phyloP scores from a whole-genome alignment of 495 filamentous ascomycete species.

The Podospora appendiculata region DNA sequence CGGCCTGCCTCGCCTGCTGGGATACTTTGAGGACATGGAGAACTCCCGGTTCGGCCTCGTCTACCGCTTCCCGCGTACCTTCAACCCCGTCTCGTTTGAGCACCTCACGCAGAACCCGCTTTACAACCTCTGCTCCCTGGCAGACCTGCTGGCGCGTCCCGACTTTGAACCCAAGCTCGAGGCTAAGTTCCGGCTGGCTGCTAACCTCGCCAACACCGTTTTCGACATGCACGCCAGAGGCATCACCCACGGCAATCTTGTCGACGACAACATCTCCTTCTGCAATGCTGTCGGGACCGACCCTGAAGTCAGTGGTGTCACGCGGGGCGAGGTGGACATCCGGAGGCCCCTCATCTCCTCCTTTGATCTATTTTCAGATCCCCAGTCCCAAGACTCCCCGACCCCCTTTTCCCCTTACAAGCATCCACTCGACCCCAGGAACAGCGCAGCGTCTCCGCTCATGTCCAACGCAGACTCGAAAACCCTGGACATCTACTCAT shows the following conservation, averaged over 20 bases:
- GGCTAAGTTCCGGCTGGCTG: constrained; percentile 75
- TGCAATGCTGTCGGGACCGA: constrained; percentile 46
- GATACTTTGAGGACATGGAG: constrained; percentile 77
- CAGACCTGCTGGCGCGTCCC: constrained; percentile 42
- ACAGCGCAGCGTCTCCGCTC: constrained; percentile 43
- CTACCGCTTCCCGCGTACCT: constrained; percentile 68
- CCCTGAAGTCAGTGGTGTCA: constrained; percentile 28
- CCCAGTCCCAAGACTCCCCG: constrained; percentile 32
- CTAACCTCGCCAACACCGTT: constrained; percentile 68
- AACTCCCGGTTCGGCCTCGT: constrained; percentile 74
- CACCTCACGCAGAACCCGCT: constrained; percentile 37
- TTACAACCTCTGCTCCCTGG: constrained; percentile 42
- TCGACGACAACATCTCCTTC: constrained; percentile 73
- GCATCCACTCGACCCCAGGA: constrained; percentile 66
- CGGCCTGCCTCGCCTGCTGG: constrained; percentile 52
- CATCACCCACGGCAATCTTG: constrained; percentile 73
- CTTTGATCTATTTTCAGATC: constrained; percentile 74
- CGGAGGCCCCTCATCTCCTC: constrained; percentile 70
- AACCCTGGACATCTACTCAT: constrained; percentile 75
- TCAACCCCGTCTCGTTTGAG: constrained; percentile 51
- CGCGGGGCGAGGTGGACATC: constrained; percentile 49
- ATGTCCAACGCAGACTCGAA: constrained; percentile 37
- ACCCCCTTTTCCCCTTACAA: constrained; percentile 54
- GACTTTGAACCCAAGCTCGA: constrained; percentile 56
- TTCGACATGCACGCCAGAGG: constrained; percentile 69